Conservation (phyloP, 345 rosid species). For the Nasturtium officinale region DNA sequence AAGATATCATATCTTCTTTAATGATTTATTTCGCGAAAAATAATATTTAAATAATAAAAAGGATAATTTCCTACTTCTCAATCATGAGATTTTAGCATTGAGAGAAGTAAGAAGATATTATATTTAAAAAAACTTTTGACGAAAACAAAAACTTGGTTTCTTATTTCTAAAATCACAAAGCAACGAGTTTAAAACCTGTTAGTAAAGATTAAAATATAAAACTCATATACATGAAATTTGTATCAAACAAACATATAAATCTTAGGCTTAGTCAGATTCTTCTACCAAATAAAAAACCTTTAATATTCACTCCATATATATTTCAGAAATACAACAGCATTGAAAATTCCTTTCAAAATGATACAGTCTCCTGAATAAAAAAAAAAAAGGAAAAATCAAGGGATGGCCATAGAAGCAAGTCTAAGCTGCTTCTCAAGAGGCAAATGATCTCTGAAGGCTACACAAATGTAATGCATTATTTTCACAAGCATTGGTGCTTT, state of each 20-base stretch:
- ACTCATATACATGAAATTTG: neutral
- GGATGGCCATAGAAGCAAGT: slow-evolving; percentile 61
- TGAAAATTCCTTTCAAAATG: neutral
- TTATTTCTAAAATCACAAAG: neutral
- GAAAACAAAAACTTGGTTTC: no score
- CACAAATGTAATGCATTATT: slow-evolving; percentile 60
- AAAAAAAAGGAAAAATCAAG: neutral
- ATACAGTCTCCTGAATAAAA: slow-evolving; percentile 4
- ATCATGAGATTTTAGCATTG: no score
- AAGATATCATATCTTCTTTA: neutral
- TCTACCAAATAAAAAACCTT: neutral
- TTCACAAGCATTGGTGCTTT: slow-evolving; percentile 48
- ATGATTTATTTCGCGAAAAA: neutral
- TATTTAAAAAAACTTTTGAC: no score
- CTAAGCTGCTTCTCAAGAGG: slow-evolving; percentile 72
- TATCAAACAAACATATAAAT: neutral
- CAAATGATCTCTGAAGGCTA: slow-evolving; percentile 59
- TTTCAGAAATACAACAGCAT: slow-evolving; percentile 4
- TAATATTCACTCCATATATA: neutral
- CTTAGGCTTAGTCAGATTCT: no score
- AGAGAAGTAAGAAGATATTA: no score
- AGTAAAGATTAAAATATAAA: neutral
- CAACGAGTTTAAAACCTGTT: neutral
- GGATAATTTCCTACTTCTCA: no score
- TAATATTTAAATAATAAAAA: no score